A percentile compares a stretch with the other conserved stretches of the same genome.
phyloP scores from a whole-genome alignment of 2,329 filamentous ascomycete species.

The Exophiala spinifera region DNA sequence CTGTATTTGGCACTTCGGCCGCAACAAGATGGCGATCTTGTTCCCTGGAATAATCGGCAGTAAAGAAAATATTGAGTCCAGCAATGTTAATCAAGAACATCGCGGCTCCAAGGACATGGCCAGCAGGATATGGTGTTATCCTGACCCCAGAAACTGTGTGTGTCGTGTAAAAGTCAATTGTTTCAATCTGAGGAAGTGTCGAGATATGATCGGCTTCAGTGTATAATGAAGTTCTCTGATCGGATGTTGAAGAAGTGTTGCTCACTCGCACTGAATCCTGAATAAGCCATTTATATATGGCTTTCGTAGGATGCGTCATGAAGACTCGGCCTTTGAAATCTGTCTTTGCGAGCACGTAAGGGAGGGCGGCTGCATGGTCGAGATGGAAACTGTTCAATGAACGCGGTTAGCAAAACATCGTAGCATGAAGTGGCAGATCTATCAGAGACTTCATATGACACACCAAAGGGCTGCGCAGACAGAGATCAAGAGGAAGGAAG shows the following conservation, averaged over 20 bases:
- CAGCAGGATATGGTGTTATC: constrained; percentile 94
- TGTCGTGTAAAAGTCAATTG: constrained; percentile 97
- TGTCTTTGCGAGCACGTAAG: constrained; percentile 95
- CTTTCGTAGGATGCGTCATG: constrained; percentile 99
- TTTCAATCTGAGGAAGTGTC: constrained; percentile 91
- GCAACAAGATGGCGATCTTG: constrained; percentile 94
- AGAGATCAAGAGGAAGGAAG: constrained; percentile 9
- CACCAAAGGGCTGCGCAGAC: constrained; percentile 1
- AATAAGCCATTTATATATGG: constrained; percentile 99
- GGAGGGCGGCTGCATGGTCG: constrained; percentile 97
- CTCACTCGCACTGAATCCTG: constrained; percentile 91
- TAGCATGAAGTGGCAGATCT: background rate
- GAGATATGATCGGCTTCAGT: constrained; percentile 93
- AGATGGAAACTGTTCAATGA: constrained; percentile 75
- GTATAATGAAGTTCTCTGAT: constrained; percentile 69
- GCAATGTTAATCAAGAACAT: constrained; percentile 99
- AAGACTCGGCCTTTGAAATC: constrained; percentile 96
- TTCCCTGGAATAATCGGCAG: constrained; percentile 94
- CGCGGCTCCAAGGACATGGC: constrained; percentile 94
- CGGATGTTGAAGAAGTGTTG: constrained; percentile 63
- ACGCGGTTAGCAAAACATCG: constrained; percentile 32
- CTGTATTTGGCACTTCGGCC: constrained; percentile 70
- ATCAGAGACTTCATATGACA: background rate
- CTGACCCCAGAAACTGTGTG: constrained; percentile 95
- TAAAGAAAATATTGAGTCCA: constrained; percentile 94